Evolutionary conservation across 2,329 filamentous ascomycete genomes (phyloP).

Genomic region (Rhynchosporium graminicola): DNA sequence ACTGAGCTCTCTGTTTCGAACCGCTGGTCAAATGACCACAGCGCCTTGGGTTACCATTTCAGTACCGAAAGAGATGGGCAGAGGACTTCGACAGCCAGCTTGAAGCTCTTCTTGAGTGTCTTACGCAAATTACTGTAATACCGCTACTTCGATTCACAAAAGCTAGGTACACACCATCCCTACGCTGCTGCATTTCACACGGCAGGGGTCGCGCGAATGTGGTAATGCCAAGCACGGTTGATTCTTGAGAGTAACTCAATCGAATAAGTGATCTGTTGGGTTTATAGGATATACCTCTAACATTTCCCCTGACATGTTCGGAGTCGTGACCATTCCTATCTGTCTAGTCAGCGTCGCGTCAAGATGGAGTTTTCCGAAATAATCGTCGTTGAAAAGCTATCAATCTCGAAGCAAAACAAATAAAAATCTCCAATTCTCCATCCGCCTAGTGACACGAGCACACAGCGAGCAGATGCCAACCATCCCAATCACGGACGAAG

Average conservation of each 20-base stretch:
- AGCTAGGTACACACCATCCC: too few species aligned
- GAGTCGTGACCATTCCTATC: too few species aligned
- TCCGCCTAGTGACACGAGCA: slow-evolving; percentile 5
- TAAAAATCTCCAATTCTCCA: neutral
- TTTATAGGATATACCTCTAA: neutral
- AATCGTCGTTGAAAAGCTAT: neutral
- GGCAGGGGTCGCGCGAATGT: neutral
- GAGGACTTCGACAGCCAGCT: neutral
- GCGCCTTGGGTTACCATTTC: neutral
- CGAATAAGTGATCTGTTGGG: neutral
- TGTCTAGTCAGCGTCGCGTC: too few species aligned
- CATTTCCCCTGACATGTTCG: too few species aligned
- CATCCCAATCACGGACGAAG: neutral
- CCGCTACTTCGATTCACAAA: too few species aligned
- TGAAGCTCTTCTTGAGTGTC: too few species aligned
- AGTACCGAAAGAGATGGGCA: neutral
- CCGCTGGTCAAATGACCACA: slow-evolving; percentile 11
- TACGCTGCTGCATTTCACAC: too few species aligned
- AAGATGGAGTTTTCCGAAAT: neutral
- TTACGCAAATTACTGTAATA: too few species aligned
- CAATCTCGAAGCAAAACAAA: neutral
- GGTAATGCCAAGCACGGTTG: neutral
- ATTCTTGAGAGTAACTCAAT: neutral
- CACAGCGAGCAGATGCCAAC: neutral
- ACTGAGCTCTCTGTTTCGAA: slow-evolving; percentile 2